Base-by-base conservation (phyloP, 2,329 filamentous ascomycete species). In the Arthrobotrys conoides region DNA sequence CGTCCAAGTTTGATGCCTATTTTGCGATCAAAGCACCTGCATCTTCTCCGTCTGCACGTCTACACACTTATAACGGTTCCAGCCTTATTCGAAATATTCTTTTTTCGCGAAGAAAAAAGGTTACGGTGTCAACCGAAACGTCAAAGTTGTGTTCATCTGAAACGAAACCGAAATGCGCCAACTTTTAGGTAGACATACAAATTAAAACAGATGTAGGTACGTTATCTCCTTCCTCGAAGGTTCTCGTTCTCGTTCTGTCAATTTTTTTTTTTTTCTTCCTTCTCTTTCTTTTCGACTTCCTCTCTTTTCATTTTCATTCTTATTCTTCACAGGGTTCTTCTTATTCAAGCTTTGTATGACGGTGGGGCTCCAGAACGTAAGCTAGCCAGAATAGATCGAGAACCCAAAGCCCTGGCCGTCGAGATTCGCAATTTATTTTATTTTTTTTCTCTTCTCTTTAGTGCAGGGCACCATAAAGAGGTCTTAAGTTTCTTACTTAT, bases 1-100 rank as follows among this genome's bases (percentile, higher is more conserved):
- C 10, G 20, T 41, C 24, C 36, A 67, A 41, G 12, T 36, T 27
- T 46, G 18, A 66, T 55, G 30, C 30, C 48, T 67, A 57, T 53
- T 65, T 63, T 55, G 71, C 22, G 20, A 66, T 64, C 71, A 75
- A 20, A 75, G 71, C 71, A 63, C 46, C 71, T 75, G 71, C 71
- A 66, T 46, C 30, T 44, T 57, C 44, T 33, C 59, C 69, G 46
- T 36, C 69, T 46, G 44, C 69, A 71, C 69, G 59, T 64, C 22
- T 61, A 57, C 48, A 5, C 8, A 46, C 44, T 46, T 46, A 46
- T 65, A 57, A 66, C 41, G 24, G 22, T 36, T 33, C 22, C 69
- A 59, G 41, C 57, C 49, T 33, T 44, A 27, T 44, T 61, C 41
- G 24, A n/a, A 44, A 61, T 46, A 46, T n/a, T 6, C 16, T 46